Evolutionary conservation across 1,284 basidiomycete genomes (phyloP).

Genomic region (Ustilago vetiveriae): DNA sequence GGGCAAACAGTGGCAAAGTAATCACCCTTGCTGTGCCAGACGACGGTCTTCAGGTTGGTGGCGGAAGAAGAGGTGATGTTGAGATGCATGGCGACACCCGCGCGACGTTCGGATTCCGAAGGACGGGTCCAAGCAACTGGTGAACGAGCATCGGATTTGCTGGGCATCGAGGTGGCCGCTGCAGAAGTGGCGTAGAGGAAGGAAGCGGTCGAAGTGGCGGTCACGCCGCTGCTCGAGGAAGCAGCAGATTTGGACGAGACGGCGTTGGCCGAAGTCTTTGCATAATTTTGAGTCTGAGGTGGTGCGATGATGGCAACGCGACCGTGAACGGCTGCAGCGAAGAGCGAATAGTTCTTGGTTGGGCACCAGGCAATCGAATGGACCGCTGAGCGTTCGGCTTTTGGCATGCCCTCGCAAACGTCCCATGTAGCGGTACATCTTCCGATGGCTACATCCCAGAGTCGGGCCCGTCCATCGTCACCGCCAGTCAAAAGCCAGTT

Average conservation of each 20-base stretch:
- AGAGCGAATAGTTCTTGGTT: constrained; percentile 81
- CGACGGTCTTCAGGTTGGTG: constrained; percentile 82
- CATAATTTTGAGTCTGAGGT: constrained; percentile 68
- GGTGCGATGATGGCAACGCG: constrained; percentile 84
- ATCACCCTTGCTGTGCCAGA: constrained; percentile 95
- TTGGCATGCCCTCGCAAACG: constrained; percentile 69
- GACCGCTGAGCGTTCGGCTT: constrained; percentile 70
- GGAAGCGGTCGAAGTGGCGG: constrained; percentile 45
- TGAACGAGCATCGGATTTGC: constrained; percentile 39
- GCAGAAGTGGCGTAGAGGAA: constrained; percentile 57
- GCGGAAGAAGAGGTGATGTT: constrained; percentile 68
- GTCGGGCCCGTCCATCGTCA: constrained; percentile 83
- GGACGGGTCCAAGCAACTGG: constrained; percentile 72
- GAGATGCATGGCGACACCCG: constrained; percentile 69
- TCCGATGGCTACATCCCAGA: constrained; percentile 95
- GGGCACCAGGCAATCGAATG: constrained; percentile 94
- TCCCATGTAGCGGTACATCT: constrained; percentile 89
- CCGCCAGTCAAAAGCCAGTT: constrained; percentile 92
- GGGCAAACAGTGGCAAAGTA: constrained; percentile 85
- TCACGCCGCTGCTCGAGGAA: constrained; percentile 60
- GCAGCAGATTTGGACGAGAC: constrained; percentile 66
- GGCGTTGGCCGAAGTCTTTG: constrained; percentile 67
- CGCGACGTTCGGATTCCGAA: constrained; percentile 69
- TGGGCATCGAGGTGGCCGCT: constrained; percentile 39
- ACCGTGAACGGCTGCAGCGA: constrained; percentile 75